Conservation (phyloP, 169 alveolate species). For the Plasmodium vivax region DNA sequence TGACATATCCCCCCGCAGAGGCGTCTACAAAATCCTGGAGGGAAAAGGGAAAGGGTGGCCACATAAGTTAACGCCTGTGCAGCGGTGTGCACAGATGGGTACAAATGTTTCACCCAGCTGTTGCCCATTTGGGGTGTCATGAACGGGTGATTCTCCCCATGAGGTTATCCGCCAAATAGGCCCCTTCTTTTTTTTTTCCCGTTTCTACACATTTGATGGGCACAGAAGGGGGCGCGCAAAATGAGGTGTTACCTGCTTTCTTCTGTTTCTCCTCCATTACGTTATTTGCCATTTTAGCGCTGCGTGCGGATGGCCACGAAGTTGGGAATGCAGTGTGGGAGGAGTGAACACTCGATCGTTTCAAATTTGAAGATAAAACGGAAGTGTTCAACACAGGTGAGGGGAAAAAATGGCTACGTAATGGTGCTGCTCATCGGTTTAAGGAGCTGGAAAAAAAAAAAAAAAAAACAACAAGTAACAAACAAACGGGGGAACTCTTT, state of each 20-base stretch:
- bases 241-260: not conserved
- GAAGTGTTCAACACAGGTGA: not conserved
- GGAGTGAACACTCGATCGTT: not conserved
- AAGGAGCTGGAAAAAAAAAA: not conserved
- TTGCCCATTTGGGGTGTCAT: not conserved
- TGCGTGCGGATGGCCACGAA: not conserved
- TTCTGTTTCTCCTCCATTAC: conserved; percentile 9
- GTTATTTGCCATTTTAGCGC: conserved; percentile 2
- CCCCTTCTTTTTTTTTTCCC: not conserved
- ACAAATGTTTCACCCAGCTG: not conserved
- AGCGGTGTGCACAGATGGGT: not conserved
- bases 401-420: not conserved
- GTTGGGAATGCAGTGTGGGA: not conserved
- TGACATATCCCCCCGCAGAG: not conserved
- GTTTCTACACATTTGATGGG: not conserved
- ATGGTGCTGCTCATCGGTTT: not conserved
- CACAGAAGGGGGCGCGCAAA: not conserved
- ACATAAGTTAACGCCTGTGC: not conserved
- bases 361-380: not conserved
- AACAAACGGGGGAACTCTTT: too few species aligned
- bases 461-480: not conserved
- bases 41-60: not conserved
- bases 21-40: conserved; percentile 39
- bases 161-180: not conserved
- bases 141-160: not conserved